A percentile compares a stretch with the other conserved stretches of the same genome.
These are phyloP conservation scores for Rosa multiflora DNA, from an alignment of 306 rosid species.

Conservation along the genomic window DNA sequence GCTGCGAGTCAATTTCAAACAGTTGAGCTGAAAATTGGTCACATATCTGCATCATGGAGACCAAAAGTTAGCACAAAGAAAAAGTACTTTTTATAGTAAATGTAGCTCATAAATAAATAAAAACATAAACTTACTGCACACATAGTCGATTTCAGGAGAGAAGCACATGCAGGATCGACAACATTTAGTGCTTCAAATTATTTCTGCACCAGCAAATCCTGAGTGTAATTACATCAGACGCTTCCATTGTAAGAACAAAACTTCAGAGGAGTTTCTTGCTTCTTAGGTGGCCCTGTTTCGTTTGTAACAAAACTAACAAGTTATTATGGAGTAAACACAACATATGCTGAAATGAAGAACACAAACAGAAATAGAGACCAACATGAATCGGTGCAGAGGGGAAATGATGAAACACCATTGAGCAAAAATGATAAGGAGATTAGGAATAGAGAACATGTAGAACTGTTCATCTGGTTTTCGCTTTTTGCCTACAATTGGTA, in stretches of 20 bases:
- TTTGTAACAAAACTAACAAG: background rate
- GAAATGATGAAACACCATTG: conserved; percentile 4
- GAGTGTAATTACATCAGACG: conserved; percentile 15
- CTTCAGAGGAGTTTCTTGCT: conserved; percentile 16
- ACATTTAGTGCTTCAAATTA: conserved; percentile 22
- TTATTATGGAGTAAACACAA: background rate
- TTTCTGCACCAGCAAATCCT: conserved; percentile 26
- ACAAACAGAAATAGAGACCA: conserved; percentile 8
- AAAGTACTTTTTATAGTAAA: background rate
- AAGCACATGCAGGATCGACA: conserved; percentile 21
- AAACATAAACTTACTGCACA: conserved; percentile 22
- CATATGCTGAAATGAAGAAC: background rate
- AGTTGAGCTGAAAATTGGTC: conserved; percentile 30
- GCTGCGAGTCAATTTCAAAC: conserved; percentile 17
- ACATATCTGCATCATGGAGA: conserved; percentile 21
- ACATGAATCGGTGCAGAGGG: conserved; percentile 20
- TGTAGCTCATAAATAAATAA: background rate
- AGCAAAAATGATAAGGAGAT: conserved; percentile 17
- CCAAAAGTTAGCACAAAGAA: background rate
- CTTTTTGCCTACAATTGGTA: background rate
- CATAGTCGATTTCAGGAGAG: conserved; percentile 25
- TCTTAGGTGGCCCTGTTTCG: conserved; percentile 24
- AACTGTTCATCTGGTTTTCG: background rate
- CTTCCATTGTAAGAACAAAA: conserved; percentile 25
- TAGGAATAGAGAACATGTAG: conserved; percentile 16